phyloP scores from a whole-genome alignment of 306 rosid genomes.

The Begonia loranthoides region DNA sequence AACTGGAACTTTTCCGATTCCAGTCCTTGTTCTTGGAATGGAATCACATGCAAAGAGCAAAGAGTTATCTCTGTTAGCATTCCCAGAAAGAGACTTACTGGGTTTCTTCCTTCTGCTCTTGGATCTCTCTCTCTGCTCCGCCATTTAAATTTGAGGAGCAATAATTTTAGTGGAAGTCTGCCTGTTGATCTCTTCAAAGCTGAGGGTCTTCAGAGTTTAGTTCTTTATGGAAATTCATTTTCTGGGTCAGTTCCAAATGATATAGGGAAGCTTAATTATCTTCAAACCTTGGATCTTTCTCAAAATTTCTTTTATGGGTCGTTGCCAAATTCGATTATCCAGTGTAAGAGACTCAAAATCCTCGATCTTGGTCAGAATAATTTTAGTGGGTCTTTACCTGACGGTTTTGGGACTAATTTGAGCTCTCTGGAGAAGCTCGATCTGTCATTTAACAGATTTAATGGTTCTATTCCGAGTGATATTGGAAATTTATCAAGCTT shows the following conservation, averaged over 20 bases:
- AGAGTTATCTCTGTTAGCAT: conserved; percentile 61
- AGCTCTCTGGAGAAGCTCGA: conserved; percentile 51
- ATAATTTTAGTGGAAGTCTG: conserved; percentile 48
- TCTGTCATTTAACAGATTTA: conserved; percentile 66
- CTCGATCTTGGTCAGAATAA: conserved; percentile 63
- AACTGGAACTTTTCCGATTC: conserved; percentile 74
- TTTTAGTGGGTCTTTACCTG: conserved; percentile 66
- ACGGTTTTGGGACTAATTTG: conserved; percentile 56
- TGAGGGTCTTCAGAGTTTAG: conserved; percentile 80
- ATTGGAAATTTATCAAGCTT: conserved; percentile 70
- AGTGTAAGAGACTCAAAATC: conserved; percentile 66
- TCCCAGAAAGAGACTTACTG: conserved; percentile 61
- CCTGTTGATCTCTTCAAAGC: conserved; percentile 62
- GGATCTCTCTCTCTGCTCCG: conserved; percentile 74
- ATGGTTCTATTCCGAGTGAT: conserved; percentile 66
- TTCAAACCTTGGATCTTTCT: conserved; percentile 76
- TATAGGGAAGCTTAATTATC: conserved; percentile 70
- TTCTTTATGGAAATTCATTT: conserved; percentile 80
- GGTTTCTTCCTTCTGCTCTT: conserved; percentile 67
- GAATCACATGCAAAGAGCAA: conserved; percentile 59
- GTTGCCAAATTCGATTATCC: conserved; percentile 44
- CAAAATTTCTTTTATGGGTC: conserved; percentile 70
- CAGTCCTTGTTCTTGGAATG: conserved; percentile 90
- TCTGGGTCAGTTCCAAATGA: conserved; percentile 76
- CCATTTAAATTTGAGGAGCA: conserved; percentile 81